These are phyloP conservation scores for Immersiella caudata DNA, from an alignment of 495 filamentous ascomycete genomes.

Conservation along the genomic window DNA sequence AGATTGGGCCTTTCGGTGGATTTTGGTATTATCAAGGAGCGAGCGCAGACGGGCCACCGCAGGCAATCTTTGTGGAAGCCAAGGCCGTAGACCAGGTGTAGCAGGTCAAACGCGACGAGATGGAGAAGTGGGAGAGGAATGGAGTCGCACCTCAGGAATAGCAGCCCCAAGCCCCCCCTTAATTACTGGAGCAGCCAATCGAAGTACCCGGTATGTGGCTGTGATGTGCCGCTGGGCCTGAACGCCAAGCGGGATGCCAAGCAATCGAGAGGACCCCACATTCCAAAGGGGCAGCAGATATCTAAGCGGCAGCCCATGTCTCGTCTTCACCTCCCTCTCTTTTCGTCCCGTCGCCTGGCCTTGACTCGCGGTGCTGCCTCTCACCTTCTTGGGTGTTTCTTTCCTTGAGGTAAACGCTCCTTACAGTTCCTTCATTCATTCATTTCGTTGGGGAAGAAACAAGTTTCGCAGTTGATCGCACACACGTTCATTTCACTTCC, in stretches of 20 bases:
- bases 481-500: neutral
- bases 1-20: neutral
- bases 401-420: neutral
- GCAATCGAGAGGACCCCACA: neutral
- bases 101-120: neutral
- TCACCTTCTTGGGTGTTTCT: neutral
- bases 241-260: neutral
- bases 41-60: neutral
- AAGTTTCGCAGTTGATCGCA: neutral
- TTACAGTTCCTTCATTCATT: neutral
- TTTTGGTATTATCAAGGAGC: neutral
- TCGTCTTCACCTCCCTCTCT: neutral
- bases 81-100: neutral
- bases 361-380: neutral
- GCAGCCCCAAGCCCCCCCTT: neutral
- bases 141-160: neutral
- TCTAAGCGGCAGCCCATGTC: neutral
- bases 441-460: neutral
- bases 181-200: neutral
- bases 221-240: neutral
- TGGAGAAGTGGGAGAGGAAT: neutral
- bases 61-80: neutral
- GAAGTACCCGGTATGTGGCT: neutral
- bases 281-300: conserved; percentile 1
- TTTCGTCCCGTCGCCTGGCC: neutral